Evolutionary conservation across 805 yeast species (phyloP), one percentile per base, ranked within the genome.

Genomic region (Saccharomycopsis olivae): DNA sequence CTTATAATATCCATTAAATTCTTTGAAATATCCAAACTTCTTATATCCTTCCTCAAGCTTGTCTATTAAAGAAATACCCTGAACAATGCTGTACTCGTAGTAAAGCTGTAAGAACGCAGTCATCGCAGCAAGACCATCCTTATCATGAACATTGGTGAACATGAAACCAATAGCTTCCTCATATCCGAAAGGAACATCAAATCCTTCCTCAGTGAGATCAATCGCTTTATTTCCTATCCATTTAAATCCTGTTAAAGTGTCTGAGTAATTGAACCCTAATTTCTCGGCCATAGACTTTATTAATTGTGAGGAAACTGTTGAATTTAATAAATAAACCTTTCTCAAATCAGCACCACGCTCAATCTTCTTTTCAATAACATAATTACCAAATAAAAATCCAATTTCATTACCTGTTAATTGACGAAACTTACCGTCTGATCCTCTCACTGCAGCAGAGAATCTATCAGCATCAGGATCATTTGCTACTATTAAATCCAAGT

Each of bases 391-490:
- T 38, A 92, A 58, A 45, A 73, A 72, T 1, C 97, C 98, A 36
- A 89, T 69, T 55, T 89, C 95, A 57, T 89, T 88, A 2, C 98
- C 98, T 0, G 88, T 78, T 38, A 89, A 60, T 57, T 88, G 96
- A 41, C 58, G 62, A 94, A 95, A 88, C 13, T 52, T 43, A 11
- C 65, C 66, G 2, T 48, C 50, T 3, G 52, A 43, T n/a, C 33
- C 39, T 48, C 71, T 75, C 15, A 82, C 69, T 0, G 95, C 95
- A 8, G 73, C 81, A 5, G 92, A 78, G 53, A 89, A 89, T 44
- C 98, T 66, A 57, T 89, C 98, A 0, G 97, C 98, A 59, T 89
- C 98, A 0, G 98, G 98, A 54, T 89, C 98, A 57, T 81, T 89
- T 1, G 96, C 95, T 2, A 89, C 51, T 2, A 89, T 89, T 23